Evolutionary conservation across 495 filamentous ascomycete species (phyloP).

Genomic region (Immersiella caudata): DNA sequence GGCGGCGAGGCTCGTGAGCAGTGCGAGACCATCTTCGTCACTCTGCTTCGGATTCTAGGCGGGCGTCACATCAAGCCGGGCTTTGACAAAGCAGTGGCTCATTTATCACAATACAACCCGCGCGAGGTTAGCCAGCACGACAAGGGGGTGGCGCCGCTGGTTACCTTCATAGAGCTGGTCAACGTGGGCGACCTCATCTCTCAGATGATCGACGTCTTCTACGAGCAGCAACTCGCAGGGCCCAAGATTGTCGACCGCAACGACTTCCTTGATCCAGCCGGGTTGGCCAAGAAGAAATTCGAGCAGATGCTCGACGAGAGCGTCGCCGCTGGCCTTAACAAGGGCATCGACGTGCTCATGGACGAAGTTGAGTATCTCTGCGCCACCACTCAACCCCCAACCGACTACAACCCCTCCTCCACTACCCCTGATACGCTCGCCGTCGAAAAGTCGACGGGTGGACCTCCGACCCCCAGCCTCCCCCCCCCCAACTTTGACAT

Average conservation of each 20-base stretch:
- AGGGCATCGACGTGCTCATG: conserved; percentile 97
- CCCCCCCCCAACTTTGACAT: conserved; percentile 60
- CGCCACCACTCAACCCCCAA: conserved; percentile 81
- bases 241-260: conserved; percentile 84
- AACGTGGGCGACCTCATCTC: conserved; percentile 98
- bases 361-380: conserved; percentile 96
- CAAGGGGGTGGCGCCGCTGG: conserved; percentile 76
- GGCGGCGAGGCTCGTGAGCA: conserved; percentile 86
- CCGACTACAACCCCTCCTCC: conserved; percentile 80
- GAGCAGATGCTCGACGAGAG: conserved; percentile 99
- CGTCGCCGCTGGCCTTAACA: conserved; percentile 93
- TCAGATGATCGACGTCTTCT: conserved; percentile 99
- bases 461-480: conserved; percentile 5
- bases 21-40: conserved; percentile 87
- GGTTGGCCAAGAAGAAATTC: conserved; percentile 95
- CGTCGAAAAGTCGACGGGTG: conserved; percentile 9
- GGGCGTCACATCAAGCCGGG: conserved; percentile 85
- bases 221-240: conserved; percentile 87
- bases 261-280: conserved; percentile 90
- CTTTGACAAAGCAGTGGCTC: conserved; percentile 88
- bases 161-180: conserved; percentile 95
- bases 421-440: conserved; percentile 44
- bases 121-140: conserved; percentile 78
- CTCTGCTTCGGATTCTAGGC: conserved; percentile 79
- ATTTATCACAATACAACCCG: conserved; percentile 89